A percentile compares a stretch with the other conserved stretches of the same genome.
phyloP scores from a whole-genome alignment of 2,329 filamentous ascomycete species.

The Calonectria pteridis region DNA sequence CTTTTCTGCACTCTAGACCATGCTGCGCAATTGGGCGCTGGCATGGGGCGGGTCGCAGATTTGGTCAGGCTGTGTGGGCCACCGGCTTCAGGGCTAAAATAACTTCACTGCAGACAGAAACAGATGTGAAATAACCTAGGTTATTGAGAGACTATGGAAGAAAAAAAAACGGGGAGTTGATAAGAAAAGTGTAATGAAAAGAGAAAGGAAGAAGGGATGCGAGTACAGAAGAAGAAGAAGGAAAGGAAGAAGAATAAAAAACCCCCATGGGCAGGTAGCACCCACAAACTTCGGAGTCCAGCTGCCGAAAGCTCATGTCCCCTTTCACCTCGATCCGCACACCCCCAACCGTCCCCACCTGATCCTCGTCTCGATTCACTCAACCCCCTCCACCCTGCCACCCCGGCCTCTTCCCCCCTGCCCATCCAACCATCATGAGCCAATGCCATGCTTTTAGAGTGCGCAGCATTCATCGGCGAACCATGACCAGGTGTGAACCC shows the following conservation, averaged over 20 bases:
- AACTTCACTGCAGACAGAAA: constrained; percentile 33
- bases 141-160: constrained; percentile 17
- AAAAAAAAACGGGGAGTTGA: constrained; percentile 11
- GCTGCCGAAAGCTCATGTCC: constrained; percentile 29
- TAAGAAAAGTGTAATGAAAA: neutral
- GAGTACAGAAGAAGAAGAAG: constrained; percentile 11
- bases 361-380: constrained; percentile 11
- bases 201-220: constrained; percentile 4
- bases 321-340: constrained; percentile 12
- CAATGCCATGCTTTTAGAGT: constrained; percentile 25
- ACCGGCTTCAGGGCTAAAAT: constrained; percentile 36
- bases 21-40: constrained; percentile 18
- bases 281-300: constrained; percentile 28
- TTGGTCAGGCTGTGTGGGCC: constrained; percentile 40
- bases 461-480: constrained; percentile 11
- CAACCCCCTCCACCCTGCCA: constrained; percentile 16
- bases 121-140: constrained; percentile 13
- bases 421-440: constrained; percentile 25
- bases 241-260: neutral
- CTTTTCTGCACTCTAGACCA: constrained; percentile 25
- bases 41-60: constrained; percentile 44
- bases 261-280: constrained; percentile 19
- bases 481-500: constrained; percentile 20
- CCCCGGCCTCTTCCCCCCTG: constrained; percentile 12
- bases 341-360: constrained; percentile 30